phyloP scores from a whole-genome alignment of 768 basidiomycete genomes.

The Pleurotus ostreatus region DNA sequence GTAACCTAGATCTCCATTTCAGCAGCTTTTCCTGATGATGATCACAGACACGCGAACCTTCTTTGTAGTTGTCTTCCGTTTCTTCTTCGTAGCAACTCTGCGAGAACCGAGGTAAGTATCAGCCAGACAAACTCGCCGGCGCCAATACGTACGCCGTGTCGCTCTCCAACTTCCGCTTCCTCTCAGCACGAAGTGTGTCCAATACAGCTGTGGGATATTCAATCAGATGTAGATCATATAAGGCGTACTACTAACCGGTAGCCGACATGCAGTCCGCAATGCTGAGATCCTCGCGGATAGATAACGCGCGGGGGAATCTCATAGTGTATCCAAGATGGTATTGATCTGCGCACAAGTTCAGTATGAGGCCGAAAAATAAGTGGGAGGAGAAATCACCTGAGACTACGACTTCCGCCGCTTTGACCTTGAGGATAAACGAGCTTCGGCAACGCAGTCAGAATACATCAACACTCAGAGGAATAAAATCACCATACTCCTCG shows the following conservation, averaged over 20 bases:
- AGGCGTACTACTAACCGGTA: constrained; percentile 37
- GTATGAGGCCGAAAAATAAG: constrained; percentile 1
- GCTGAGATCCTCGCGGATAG: constrained; percentile 74
- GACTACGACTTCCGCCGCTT: constrained; percentile 85
- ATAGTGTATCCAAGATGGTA: constrained; percentile 87
- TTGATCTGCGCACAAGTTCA: constrained; percentile 46
- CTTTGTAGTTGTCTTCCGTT: constrained; percentile 47
- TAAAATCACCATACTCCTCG: constrained; percentile 56
- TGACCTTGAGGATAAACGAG: constrained; percentile 91
- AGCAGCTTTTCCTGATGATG: background rate
- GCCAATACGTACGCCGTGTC: constrained; percentile 40
- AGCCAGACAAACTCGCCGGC: background rate
- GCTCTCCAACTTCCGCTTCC: constrained; percentile 73
- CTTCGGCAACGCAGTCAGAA: constrained; percentile 30
- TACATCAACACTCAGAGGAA: no score
- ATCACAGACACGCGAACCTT: constrained; percentile 32
- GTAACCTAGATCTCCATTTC: constrained; percentile 33
- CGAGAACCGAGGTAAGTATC: constrained; percentile 14
- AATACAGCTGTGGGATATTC: constrained; percentile 42
- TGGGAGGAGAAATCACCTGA: constrained; percentile 44
- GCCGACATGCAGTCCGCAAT: constrained; percentile 72
- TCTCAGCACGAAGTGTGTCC: constrained; percentile 56
- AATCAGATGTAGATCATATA: background rate
- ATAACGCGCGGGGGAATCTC: constrained; percentile 87
- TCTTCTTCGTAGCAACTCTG: constrained; percentile 43